A percentile compares a stretch with the other conserved stretches of the same genome.
phyloP scores from a whole-genome alignment of 1,284 basidiomycete genomes.

The Xanthoconium separans region DNA sequence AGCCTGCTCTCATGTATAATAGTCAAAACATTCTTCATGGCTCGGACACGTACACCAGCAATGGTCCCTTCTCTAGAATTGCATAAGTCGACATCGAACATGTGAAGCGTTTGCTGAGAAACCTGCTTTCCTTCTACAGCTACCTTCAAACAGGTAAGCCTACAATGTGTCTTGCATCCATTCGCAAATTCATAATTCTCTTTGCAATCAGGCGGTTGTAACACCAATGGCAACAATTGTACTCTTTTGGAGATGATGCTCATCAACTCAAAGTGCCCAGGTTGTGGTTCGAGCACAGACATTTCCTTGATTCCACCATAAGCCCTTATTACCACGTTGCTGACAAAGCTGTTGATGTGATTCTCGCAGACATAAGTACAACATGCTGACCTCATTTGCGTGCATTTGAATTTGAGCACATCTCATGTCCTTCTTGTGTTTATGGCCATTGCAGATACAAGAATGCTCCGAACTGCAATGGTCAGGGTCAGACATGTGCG shows the following conservation, averaged over 20 bases:
- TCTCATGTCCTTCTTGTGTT: neutral
- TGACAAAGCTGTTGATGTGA: neutral
- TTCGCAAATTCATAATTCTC: neutral
- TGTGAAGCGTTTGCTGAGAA: neutral
- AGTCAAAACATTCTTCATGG: slow-evolving; percentile 23
- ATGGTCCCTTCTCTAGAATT: slow-evolving; percentile 20
- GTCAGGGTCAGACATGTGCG: slow-evolving; percentile 24
- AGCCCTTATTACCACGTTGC: slow-evolving; percentile 12
- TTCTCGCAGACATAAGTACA: slow-evolving; percentile 22
- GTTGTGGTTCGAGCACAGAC: slow-evolving; percentile 44
- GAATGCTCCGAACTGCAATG: slow-evolving; percentile 20
- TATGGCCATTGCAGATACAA: slow-evolving; percentile 20
- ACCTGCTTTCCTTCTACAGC: slow-evolving; percentile 1
- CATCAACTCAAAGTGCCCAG: slow-evolving; percentile 38
- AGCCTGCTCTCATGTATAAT: slow-evolving; percentile 25
- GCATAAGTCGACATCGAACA: slow-evolving; percentile 18
- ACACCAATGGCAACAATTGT: slow-evolving; percentile 44
- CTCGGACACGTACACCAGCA: slow-evolving; percentile 17
- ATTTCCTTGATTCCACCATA: slow-evolving; percentile 46
- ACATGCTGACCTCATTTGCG: slow-evolving; percentile 28
- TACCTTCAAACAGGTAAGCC: slow-evolving; percentile 32
- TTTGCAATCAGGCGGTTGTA: slow-evolving; percentile 31
- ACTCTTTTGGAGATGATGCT: slow-evolving; percentile 44
- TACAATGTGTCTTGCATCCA: neutral
- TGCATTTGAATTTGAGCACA: slow-evolving; percentile 15